Percentiles rank a stretch among this genome's conserved stretches.
phyloP scores from a whole-genome alignment of 768 basidiomycete genomes.

The Crucibulum laeve region DNA sequence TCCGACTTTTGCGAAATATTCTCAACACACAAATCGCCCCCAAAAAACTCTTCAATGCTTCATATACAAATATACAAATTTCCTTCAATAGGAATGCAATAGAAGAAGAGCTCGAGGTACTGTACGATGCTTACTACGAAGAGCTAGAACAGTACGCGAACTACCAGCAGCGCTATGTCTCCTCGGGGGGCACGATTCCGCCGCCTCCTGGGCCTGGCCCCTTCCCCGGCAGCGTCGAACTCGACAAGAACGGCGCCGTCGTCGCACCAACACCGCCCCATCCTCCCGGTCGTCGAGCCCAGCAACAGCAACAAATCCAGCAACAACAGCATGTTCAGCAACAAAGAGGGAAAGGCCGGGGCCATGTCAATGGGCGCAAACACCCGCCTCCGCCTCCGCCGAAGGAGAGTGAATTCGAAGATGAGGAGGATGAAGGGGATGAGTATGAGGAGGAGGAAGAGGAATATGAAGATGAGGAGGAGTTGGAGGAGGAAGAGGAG shows the following conservation, averaged over 20 bases:
- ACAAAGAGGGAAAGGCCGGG: no score
- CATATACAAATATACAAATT: neutral
- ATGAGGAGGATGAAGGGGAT: conserved; percentile 52
- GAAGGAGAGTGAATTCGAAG: conserved; percentile 66
- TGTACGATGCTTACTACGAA: conserved; percentile 99
- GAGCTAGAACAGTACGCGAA: conserved; percentile 99
- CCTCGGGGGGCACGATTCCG: conserved; percentile 83
- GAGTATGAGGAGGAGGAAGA: conserved; percentile 38
- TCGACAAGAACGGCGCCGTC: conserved; percentile 80
- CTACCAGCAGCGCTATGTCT: conserved; percentile 93
- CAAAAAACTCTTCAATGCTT: neutral
- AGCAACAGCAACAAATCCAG: conserved; percentile 40
- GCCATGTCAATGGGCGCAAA: no score
- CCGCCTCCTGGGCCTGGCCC: conserved; percentile 96
- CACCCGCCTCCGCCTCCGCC: no score
- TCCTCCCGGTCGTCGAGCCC: conserved; percentile 14
- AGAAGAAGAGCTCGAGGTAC: conserved; percentile 99
- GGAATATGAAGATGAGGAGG: conserved; percentile 33
- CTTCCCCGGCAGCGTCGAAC: conserved; percentile 96
- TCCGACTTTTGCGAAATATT: neutral
- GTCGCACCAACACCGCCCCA: conserved; percentile 19
- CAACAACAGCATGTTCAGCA: no score
- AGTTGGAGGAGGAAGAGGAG: conserved; percentile 44
- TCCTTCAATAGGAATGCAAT: conserved; percentile 73
- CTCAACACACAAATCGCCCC: neutral